Percentiles rank a stretch among this genome's conserved stretches.
These are phyloP conservation scores for Xylariaceae sp. DNA, from an alignment of 2,329 filamentous ascomycete genomes.

Conservation along the genomic window DNA sequence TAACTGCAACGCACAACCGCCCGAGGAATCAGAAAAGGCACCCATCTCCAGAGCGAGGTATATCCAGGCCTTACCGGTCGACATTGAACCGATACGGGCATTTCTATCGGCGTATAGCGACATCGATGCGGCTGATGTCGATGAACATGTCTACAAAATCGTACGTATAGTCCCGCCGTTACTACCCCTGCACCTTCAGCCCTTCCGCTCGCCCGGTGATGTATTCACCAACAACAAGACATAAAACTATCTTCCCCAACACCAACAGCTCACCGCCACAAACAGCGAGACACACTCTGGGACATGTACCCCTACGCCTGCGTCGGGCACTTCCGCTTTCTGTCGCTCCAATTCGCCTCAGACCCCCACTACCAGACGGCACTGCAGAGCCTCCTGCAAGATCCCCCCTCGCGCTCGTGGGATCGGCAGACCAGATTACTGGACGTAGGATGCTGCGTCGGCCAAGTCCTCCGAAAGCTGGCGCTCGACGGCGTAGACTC, in stretches of 20 bases:
- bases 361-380: conserved; percentile 44
- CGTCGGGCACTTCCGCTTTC: conserved; percentile 50
- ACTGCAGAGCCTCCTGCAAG: conserved; percentile 39
- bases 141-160: conserved; percentile 28
- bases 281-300: conserved; percentile 47
- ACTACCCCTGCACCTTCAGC: not conserved
- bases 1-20: conserved; percentile 1
- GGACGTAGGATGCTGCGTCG: conserved; percentile 51
- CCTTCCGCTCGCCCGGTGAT: too few relatives aligned
- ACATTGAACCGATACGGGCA: conserved; percentile 25
- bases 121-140: conserved; percentile 26
- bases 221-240: not conserved
- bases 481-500: conserved; percentile 48
- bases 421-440: conserved; percentile 33
- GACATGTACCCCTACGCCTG: conserved; percentile 42
- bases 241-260: conserved; percentile 2
- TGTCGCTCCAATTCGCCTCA: conserved; percentile 40
- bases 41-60: conserved; percentile 13
- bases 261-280: not conserved
- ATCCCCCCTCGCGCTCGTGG: conserved; percentile 20
- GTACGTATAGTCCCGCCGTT: conserved; percentile 15
- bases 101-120: conserved; percentile 31
- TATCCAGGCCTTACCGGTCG: conserved; percentile 26
- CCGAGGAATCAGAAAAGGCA: conserved; percentile 1
- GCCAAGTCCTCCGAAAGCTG: conserved; percentile 50